These are phyloP conservation scores for Tetrastigma voinierianum DNA, from an alignment of 164 flowering plant genomes.

Conservation along the genomic window DNA sequence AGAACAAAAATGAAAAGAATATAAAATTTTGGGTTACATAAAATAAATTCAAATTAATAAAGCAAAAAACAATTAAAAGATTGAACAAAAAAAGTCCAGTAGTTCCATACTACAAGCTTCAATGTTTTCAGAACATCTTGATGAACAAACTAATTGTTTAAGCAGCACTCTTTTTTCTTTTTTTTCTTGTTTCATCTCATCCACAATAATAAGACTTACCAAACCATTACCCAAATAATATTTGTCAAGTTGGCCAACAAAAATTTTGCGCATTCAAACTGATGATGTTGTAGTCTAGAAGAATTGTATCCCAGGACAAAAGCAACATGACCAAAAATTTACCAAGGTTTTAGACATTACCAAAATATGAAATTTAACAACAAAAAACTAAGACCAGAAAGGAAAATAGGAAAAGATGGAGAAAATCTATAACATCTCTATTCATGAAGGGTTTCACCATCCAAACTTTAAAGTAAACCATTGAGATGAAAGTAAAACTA, in stretches of 20 bases:
- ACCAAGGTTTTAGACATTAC: too few relatives aligned
- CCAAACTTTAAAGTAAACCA: background rate
- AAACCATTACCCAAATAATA: background rate
- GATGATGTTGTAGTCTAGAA: background rate
- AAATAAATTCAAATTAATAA: background rate
- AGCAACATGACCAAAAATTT: too few relatives aligned
- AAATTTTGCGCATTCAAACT: background rate
- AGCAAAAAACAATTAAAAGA: background rate
- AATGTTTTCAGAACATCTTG: too few relatives aligned
- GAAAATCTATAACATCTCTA: background rate
- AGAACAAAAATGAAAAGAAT: constrained; percentile 4
- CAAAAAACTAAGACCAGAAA: background rate
- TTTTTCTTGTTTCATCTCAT: too few relatives aligned
- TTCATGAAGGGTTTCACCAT: background rate
- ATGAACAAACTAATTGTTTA: background rate
- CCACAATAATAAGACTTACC: background rate
- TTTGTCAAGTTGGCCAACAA: background rate
- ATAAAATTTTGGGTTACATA: background rate
- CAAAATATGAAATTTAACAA: too few relatives aligned
- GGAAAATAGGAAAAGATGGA: background rate
- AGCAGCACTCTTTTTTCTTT: background rate
- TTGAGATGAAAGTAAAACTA: background rate
- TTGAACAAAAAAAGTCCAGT: too few relatives aligned
- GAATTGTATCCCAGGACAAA: too few relatives aligned
- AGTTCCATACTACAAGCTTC: too few relatives aligned